Base-by-base conservation (phyloP, 2,329 filamentous ascomycete species). In the Penicillium sp. region DNA sequence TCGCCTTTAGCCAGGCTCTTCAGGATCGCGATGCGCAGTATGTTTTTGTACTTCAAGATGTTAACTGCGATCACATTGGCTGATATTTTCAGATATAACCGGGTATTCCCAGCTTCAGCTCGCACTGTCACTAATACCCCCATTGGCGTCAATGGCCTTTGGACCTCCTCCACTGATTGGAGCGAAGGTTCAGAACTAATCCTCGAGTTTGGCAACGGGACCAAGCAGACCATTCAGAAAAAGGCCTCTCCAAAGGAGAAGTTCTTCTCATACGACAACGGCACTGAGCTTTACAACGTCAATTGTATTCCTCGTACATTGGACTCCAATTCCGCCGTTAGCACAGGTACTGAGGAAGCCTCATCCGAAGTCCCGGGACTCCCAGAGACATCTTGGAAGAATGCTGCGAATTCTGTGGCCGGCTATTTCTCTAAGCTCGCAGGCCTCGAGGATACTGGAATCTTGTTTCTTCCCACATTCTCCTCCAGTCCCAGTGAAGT, bases 11-110 rank as follows among this genome's bases (percentile, higher is more conserved):
- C 48, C 79, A 81, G 51, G 73, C 69, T 24, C 75, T 79, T 26
- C 83, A 86, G 58, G 83, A 86, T 58, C 75, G 75, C 1, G 83
- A 86, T 69, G 83, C 83, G 23, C 73, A 84, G 56, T 87, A 80
- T 11, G 58, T 40, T 42, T 6, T 26, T 8, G 18, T 21, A 18
- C 11, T 16, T n/a, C 9, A 16, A 13, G 9, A 28, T 16, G 18
- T 10, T 28, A 3, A 18, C 3, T 13, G 9, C 9, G 18, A 43
- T 16, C 16, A 2, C 39, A 43, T 43, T 13, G 8, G 5, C 53
- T 65, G 24, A 64, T 21, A 18, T 2, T 47, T 19, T 4, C 21
- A 65, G 63, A 13, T 65, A 66, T 31, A 66, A 66, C n/a, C 61
- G 61, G 42, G 29, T 63, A 7, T 66, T 66, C 23, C 62, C 63